Percentiles rank a stretch among this genome's conserved stretches.
Conservation (phyloP, 352 stramenopile species). For the Plasmopara viticola region DNA sequence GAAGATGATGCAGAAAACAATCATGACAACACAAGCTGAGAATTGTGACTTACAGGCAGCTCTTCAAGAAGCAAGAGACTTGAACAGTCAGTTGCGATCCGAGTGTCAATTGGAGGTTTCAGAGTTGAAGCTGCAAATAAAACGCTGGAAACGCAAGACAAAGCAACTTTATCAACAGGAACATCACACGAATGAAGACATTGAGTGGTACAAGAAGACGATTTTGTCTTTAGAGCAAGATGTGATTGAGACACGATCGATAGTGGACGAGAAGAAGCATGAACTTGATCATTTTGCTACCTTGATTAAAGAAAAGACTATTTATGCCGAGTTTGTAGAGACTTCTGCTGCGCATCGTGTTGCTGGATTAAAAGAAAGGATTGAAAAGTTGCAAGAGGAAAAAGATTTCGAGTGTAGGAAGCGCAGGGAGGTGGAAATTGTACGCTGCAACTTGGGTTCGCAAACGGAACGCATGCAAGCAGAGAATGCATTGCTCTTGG, state of each 20-base stretch:
- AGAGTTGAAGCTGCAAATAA: constrained; percentile 31
- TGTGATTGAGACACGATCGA: constrained; percentile 17
- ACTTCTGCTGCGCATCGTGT: constrained; percentile 42
- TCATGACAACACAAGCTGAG: constrained; percentile 28
- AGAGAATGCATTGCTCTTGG: constrained; percentile 23
- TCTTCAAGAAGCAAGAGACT: constrained; percentile 32
- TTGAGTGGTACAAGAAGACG: constrained; percentile 29
- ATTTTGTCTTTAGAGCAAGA: constrained; percentile 37
- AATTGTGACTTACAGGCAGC: constrained; percentile 30
- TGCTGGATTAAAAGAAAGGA: constrained; percentile 30
- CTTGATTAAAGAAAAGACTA: constrained; percentile 32
- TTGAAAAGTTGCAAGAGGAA: constrained; percentile 29
- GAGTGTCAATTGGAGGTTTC: constrained; percentile 32
- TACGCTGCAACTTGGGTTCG: constrained; percentile 27
- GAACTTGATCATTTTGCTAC: constrained; percentile 27
- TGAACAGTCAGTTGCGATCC: constrained; percentile 27
- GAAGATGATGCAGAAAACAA: constrained; percentile 39
- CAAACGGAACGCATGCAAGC: constrained; percentile 33
- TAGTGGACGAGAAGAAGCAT: constrained; percentile 31
- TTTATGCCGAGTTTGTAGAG: constrained; percentile 35
- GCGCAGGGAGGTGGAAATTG: constrained; percentile 41
- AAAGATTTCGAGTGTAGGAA: constrained; percentile 38
- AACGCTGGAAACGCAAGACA: constrained; percentile 40
- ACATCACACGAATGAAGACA: constrained; percentile 24
- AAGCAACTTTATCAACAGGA: constrained; percentile 43